A percentile compares a stretch with the other conserved stretches of the same genome.
phyloP scores from a whole-genome alignment of 1,139 yeast species.

The Yamadazyma mexicana region DNA sequence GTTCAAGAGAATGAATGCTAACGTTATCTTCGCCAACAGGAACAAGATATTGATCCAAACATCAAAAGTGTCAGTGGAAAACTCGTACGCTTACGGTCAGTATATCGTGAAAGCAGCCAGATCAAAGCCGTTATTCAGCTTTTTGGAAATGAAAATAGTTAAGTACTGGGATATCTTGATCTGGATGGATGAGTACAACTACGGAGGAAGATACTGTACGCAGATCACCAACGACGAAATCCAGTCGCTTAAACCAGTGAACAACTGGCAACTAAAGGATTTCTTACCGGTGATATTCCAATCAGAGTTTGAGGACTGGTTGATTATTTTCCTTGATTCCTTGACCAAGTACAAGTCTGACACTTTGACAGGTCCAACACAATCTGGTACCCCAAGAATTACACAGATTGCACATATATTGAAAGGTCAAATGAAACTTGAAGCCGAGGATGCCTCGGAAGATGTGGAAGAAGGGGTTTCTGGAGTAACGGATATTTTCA shows the following conservation, averaged over 20 bases:
- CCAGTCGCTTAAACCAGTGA: constrained; percentile 58
- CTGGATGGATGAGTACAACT: constrained; percentile 94
- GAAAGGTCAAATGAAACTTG: constrained; percentile 43
- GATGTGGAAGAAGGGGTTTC: constrained; percentile 33
- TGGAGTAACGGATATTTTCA: constrained; percentile 51
- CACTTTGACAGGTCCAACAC: constrained; percentile 33
- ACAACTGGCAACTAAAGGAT: constrained; percentile 79
- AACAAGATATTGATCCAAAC: constrained; percentile 71
- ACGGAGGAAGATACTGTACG: constrained; percentile 77
- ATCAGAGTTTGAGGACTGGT: constrained; percentile 87
- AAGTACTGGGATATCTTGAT: constrained; percentile 88
- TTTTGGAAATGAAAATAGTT: constrained; percentile 69
- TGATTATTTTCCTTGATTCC: constrained; percentile 71
- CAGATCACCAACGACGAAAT: constrained; percentile 56
- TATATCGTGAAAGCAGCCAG: constrained; percentile 79
- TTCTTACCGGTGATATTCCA: constrained; percentile 76
- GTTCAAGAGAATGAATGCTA: constrained; percentile 74
- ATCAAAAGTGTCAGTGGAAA: constrained; percentile 74
- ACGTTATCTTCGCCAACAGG: constrained; percentile 78
- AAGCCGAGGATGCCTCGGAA: constrained; percentile 27
- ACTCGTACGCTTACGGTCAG: constrained; percentile 91
- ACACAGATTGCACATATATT: constrained; percentile 65
- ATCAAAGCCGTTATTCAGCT: constrained; percentile 78
- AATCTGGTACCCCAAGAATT: constrained; percentile 53
- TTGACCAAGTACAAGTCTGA: constrained; percentile 59